Evolutionary conservation across 352 stramenopile genomes (phyloP).

Genomic region (Globisporangium rhizosaccharum): DNA sequence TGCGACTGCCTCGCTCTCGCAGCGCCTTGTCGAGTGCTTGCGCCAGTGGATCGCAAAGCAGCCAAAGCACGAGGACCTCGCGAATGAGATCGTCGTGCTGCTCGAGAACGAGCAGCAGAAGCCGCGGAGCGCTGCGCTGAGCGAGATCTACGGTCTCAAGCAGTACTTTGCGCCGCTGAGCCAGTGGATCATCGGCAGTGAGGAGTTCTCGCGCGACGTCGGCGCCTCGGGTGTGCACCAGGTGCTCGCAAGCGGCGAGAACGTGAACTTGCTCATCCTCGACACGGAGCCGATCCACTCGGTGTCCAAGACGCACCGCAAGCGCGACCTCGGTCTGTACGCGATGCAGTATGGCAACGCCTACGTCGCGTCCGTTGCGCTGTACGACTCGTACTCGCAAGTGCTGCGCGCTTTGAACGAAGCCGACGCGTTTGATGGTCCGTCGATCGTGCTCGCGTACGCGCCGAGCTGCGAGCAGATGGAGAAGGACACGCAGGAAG

Average conservation of each 20-base stretch:
- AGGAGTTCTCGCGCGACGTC: conserved; percentile 70
- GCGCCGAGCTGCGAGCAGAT: conserved; percentile 76
- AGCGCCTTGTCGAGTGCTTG: conserved; percentile 45
- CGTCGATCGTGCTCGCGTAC: conserved; percentile 90
- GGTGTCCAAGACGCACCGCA: conserved; percentile 66
- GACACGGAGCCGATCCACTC: conserved; percentile 71
- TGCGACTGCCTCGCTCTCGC: conserved; percentile 24
- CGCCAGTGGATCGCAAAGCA: conserved; percentile 42
- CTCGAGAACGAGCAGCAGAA: conserved; percentile 56
- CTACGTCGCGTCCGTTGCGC: conserved; percentile 88
- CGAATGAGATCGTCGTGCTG: conserved; percentile 58
- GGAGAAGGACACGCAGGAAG: conserved; percentile 86
- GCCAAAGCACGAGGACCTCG: conserved; percentile 50
- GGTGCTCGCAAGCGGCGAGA: conserved; percentile 65
- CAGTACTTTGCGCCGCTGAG: conserved; percentile 61
- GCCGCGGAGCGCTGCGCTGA: conserved; percentile 20
- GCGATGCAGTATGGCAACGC: conserved; percentile 93
- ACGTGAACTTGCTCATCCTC: conserved; percentile 73
- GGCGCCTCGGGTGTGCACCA: conserved; percentile 68
- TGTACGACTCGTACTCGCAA: conserved; percentile 87
- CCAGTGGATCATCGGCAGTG: conserved; percentile 77
- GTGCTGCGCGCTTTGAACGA: conserved; percentile 88
- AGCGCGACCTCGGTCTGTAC: conserved; percentile 89
- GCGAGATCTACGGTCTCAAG: conserved; percentile 47
- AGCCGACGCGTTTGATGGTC: conserved; percentile 85